Evolutionary conservation across 2,329 filamentous ascomycete genomes (phyloP).

Genomic region (Talaromyces albobiverticillius): DNA sequence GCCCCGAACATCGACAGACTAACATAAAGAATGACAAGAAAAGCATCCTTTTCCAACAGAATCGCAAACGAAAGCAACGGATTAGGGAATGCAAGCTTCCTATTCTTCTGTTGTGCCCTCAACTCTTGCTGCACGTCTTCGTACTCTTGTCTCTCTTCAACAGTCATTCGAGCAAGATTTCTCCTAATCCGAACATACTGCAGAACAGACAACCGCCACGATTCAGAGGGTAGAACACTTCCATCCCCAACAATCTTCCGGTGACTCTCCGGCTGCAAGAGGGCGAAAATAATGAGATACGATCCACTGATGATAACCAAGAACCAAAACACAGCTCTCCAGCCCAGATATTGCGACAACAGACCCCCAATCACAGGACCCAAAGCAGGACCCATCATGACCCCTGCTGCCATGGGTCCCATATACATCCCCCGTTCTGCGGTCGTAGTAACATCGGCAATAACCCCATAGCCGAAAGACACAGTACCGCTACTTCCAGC

Average conservation of each 20-base stretch:
- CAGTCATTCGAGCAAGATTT: conserved; percentile 7
- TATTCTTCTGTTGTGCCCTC: conserved; percentile 6
- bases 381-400: conserved; percentile 51
- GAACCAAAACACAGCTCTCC: conserved; percentile 70
- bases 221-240: conserved; percentile 22
- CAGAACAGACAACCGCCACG: conserved; percentile 18
- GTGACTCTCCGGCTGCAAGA: conserved; percentile 55
- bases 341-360: conserved; percentile 61
- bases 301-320: conserved; percentile 51
- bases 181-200: conserved; percentile 20
- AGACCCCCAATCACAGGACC: conserved; percentile 64
- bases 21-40: conserved; percentile 29
- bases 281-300: conserved; percentile 54
- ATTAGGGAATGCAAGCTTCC: conserved; percentile 28
- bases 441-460: conserved; percentile 68
- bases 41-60: conserved; percentile 31
- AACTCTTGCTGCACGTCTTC: neutral
- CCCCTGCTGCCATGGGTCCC: conserved; percentile 60
- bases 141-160: conserved; percentile 3
- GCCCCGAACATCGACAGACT: conserved; percentile 44
- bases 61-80: conserved; percentile 31
- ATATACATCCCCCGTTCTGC: conserved; percentile 72
- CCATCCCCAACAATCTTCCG: conserved; percentile 38
- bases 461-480: conserved; percentile 68
- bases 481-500: conserved; percentile 66